These are phyloP conservation scores for Aquanectria penicillioides DNA, from an alignment of 2,329 filamentous ascomycete genomes.

Conservation along the genomic window DNA sequence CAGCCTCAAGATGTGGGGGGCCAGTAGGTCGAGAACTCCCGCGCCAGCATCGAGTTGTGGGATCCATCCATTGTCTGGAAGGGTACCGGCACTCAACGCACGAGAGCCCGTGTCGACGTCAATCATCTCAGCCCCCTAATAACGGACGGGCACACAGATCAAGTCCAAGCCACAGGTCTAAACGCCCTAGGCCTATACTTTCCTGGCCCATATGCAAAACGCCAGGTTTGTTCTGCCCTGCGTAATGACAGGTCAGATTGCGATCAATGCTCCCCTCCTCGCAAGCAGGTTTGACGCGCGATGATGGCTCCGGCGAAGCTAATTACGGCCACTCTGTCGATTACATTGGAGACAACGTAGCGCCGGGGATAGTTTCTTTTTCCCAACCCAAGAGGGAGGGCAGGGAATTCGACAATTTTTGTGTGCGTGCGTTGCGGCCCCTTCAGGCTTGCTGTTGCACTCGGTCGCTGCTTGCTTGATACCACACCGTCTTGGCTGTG, in stretches of 20 bases:
- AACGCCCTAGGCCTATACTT: constrained; percentile 24
- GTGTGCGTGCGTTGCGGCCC: constrained; percentile 5
- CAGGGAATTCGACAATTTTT: neutral
- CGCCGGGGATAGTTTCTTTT: constrained; percentile 1
- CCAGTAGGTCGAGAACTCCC: constrained; percentile 13
- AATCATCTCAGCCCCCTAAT: constrained; percentile 20
- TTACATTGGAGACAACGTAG: neutral
- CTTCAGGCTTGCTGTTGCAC: constrained; percentile 8
- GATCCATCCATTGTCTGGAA: constrained; percentile 2
- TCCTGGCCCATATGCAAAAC: constrained; percentile 31
- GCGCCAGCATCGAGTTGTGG: constrained; percentile 1
- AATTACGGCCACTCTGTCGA: neutral
- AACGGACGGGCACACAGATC: constrained; percentile 26
- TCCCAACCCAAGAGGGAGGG: constrained; percentile 1
- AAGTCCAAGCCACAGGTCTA: constrained; percentile 27
- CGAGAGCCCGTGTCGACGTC: constrained; percentile 23
- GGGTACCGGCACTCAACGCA: neutral
- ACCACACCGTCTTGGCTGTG: constrained; percentile 23
- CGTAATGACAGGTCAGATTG: constrained; percentile 39
- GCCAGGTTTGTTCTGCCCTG: constrained; percentile 32
- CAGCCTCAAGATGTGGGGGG: constrained; percentile 23
- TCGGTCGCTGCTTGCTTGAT: constrained; percentile 18
- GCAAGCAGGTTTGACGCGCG: constrained; percentile 10
- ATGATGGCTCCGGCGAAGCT: constrained; percentile 17
- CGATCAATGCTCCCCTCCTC: constrained; percentile 33